phyloP scores from a whole-genome alignment of 352 stramenopile genomes.

The Phytophthora pistaciae region DNA sequence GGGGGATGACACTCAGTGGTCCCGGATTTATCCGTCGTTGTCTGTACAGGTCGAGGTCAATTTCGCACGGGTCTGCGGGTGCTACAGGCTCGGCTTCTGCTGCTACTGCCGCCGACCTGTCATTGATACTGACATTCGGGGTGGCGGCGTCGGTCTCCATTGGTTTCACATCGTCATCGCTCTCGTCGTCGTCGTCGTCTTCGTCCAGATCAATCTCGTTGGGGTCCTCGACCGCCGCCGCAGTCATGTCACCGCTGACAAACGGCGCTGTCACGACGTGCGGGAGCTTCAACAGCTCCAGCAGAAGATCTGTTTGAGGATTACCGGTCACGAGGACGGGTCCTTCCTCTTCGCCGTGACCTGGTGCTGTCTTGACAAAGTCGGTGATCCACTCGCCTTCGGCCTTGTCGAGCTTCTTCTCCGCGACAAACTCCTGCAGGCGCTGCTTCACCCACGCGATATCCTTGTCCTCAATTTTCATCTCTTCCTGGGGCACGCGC shows the following conservation, averaged over 20 bases:
- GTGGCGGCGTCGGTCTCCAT: conserved; percentile 24
- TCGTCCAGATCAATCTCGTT: conserved; percentile 72
- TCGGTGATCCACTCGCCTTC: conserved; percentile 77
- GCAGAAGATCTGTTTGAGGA: conserved; percentile 95
- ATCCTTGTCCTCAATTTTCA: conserved; percentile 82
- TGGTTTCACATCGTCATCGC: conserved; percentile 14
- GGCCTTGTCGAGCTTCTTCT: conserved; percentile 62
- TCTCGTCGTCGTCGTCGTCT: conserved; percentile 36
- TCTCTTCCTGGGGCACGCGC: conserved; percentile 74
- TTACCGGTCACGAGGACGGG: conserved; percentile 78
- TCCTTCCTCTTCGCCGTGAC: conserved; percentile 57
- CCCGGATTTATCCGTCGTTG: too few relatives aligned
- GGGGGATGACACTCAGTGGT: too few relatives aligned
- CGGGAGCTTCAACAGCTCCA: conserved; percentile 93
- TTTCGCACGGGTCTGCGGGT: conserved; percentile 42
- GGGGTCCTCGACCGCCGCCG: conserved; percentile 44
- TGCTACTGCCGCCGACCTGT: conserved; percentile 11
- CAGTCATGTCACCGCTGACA: conserved; percentile 17
- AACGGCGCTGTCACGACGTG: conserved; percentile 96
- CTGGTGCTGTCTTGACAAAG: conserved; percentile 82
- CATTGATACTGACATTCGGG: conserved; percentile 6
- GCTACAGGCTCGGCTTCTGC: conserved; percentile 11
- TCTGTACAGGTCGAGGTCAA: conserved; percentile 50
- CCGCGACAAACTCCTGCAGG: conserved; percentile 53
- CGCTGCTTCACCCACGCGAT: conserved; percentile 76